phyloP scores from a whole-genome alignment of 2,329 filamentous ascomycete genomes.

The Beauveria asiatica region DNA sequence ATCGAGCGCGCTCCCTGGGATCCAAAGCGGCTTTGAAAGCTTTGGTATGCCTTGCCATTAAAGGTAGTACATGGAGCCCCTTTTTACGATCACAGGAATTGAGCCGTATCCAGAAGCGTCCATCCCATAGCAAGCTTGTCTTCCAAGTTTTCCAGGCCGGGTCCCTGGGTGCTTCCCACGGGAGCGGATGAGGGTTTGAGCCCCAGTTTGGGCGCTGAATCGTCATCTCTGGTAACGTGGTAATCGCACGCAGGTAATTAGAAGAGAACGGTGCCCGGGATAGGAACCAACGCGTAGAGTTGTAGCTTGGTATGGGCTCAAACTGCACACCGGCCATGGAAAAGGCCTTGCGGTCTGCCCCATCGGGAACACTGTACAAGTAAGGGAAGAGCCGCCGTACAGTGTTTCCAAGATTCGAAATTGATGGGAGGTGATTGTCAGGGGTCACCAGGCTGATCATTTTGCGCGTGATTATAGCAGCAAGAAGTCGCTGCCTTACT shows the following conservation, averaged over 20 bases:
- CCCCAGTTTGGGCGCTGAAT: not conserved
- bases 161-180: constrained; percentile 20
- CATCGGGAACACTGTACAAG: constrained; percentile 19
- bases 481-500: constrained; percentile 33
- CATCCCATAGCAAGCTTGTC: constrained; percentile 41
- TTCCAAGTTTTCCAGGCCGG: constrained; percentile 26
- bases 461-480: constrained; percentile 37
- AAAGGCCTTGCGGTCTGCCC: constrained; percentile 30
- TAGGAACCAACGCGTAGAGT: constrained; percentile 33
- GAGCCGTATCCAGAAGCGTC: constrained; percentile 52
- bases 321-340: constrained; percentile 31
- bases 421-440: constrained; percentile 32
- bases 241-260: constrained; percentile 17
- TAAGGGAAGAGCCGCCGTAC: constrained; percentile 42
- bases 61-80: constrained; percentile 37
- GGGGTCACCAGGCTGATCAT: constrained; percentile 44
- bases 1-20: constrained; percentile 20
- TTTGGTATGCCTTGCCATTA: constrained; percentile 35
- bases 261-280: constrained; percentile 38
- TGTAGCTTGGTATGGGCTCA: constrained; percentile 21
- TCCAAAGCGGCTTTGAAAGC: constrained; percentile 38
- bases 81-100: constrained; percentile 31
- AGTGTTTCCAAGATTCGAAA: constrained; percentile 35
- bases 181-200: not conserved
- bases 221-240: not conserved